Conservation (phyloP, 2,329 filamentous ascomycete species). For the Clonostachys sp. region DNA sequence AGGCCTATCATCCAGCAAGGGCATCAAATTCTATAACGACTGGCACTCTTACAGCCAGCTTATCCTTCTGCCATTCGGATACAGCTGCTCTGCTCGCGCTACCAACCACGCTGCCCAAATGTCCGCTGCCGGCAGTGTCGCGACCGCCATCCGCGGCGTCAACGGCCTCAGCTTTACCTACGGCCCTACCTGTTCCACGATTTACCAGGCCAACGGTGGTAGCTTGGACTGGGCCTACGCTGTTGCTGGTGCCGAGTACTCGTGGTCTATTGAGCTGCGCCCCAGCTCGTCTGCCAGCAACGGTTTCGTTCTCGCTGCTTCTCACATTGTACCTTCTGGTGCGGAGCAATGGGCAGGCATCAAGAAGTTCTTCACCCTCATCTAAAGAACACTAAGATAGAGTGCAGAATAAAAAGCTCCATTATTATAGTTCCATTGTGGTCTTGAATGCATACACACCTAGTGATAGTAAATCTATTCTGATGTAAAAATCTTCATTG, state of each 20-base stretch:
- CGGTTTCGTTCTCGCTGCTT: slow-evolving; percentile 27
- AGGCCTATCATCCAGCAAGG: slow-evolving; percentile 19
- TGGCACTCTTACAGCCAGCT: slow-evolving; percentile 55
- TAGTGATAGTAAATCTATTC: no score
- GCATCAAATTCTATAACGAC: slow-evolving; percentile 55
- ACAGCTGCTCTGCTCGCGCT: slow-evolving; percentile 40
- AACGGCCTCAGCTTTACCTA: slow-evolving; percentile 26
- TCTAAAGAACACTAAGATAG: not conserved
- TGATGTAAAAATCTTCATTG: no score
- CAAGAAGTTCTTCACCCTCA: slow-evolving; percentile 44
- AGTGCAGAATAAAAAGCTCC: no score
- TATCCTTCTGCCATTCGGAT: slow-evolving; percentile 49
- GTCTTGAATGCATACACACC: no score
- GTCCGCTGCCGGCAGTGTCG: slow-evolving; percentile 33
- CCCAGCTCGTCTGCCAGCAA: slow-evolving; percentile 16
- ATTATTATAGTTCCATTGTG: no score
- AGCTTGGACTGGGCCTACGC: slow-evolving; percentile 32
- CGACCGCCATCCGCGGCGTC: slow-evolving; percentile 37
- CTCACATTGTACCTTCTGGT: slow-evolving; percentile 25
- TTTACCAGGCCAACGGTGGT: slow-evolving; percentile 44
- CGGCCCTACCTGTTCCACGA: slow-evolving; percentile 48
- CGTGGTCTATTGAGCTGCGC: slow-evolving; percentile 22
- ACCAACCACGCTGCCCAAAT: slow-evolving; percentile 38
- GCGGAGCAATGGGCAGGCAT: slow-evolving; percentile 35
- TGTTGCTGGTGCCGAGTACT: slow-evolving; percentile 24